Evolutionary conservation across 768 basidiomycete species (phyloP).

Genomic region (Calocybe cyanea): DNA sequence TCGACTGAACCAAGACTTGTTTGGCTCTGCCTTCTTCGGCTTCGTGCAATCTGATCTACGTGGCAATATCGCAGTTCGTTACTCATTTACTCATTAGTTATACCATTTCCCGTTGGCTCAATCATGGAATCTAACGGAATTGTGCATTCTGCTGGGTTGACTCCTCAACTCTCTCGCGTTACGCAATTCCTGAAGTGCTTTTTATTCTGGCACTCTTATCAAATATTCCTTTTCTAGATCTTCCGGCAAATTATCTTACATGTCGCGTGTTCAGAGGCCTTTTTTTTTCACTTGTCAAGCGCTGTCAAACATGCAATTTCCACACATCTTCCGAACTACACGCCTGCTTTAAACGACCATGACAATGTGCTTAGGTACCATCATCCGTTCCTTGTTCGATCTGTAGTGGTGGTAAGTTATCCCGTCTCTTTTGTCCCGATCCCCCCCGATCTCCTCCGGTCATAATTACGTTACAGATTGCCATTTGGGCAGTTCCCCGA

Average conservation of each 20-base stretch:
- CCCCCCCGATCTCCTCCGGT: slow-evolving; percentile 10
- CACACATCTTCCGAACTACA: slow-evolving; percentile 53
- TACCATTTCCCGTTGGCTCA: background rate
- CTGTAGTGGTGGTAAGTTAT: slow-evolving; percentile 16
- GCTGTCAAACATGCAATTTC: slow-evolving; percentile 58
- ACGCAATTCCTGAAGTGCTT: too few relatives aligned
- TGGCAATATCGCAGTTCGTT: slow-evolving; percentile 58
- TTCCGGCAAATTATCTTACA: background rate
- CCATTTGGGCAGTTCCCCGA: slow-evolving; percentile 56
- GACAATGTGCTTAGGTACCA: slow-evolving; percentile 65
- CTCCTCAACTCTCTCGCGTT: slow-evolving; percentile 6
- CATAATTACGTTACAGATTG: slow-evolving; percentile 33
- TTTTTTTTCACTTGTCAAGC: slow-evolving; percentile 64
- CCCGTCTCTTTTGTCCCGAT: slow-evolving; percentile 5
- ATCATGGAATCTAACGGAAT: slow-evolving; percentile 18
- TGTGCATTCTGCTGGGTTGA: background rate
- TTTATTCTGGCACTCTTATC: too few relatives aligned
- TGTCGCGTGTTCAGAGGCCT: slow-evolving; percentile 54
- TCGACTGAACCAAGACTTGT: slow-evolving; percentile 41
- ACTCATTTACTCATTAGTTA: slow-evolving; percentile 23
- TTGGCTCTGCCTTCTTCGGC: slow-evolving; percentile 66
- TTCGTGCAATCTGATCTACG: slow-evolving; percentile 72
- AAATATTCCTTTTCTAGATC: background rate
- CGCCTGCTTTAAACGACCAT: too few relatives aligned
- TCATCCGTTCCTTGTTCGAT: slow-evolving; percentile 64